phyloP scores from a whole-genome alignment of 2,329 filamentous ascomycete species.

The Fusarium neocosmosporiellum region DNA sequence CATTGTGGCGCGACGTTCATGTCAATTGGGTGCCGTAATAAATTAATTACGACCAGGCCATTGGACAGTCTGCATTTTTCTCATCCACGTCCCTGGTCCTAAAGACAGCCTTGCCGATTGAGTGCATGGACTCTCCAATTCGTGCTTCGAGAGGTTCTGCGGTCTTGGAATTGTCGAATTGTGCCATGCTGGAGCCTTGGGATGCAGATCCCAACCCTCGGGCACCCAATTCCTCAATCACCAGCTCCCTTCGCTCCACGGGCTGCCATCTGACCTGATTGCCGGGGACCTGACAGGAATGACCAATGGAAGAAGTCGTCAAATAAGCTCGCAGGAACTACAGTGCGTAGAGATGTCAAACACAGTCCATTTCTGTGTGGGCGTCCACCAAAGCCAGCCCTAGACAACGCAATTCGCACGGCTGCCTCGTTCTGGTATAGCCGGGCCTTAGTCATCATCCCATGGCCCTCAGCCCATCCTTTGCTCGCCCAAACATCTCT shows the following conservation, averaged over 20 bases:
- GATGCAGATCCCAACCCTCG: neutral
- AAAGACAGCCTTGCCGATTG: slow-evolving; percentile 17
- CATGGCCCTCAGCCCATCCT: slow-evolving; percentile 44
- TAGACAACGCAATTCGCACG: slow-evolving; percentile 44
- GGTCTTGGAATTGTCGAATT: neutral
- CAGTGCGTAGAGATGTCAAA: slow-evolving; percentile 1
- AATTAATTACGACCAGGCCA: slow-evolving; percentile 26
- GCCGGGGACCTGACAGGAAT: slow-evolving; percentile 18
- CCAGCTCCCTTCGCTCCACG: neutral
- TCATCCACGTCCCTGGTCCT: slow-evolving; percentile 7
- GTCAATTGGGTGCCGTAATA: slow-evolving; percentile 28
- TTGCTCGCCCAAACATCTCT: slow-evolving; percentile 44
- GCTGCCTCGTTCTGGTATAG: slow-evolving; percentile 40
- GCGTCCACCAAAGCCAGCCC: neutral
- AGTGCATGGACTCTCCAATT: slow-evolving; percentile 7
- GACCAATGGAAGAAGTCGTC: slow-evolving; percentile 38
- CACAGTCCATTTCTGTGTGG: slow-evolving; percentile 29
- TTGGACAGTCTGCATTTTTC: slow-evolving; percentile 16
- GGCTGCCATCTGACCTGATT: neutral
- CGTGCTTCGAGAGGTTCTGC: neutral
- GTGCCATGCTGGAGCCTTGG: neutral
- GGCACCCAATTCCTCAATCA: neutral
- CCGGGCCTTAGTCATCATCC: slow-evolving; percentile 48
- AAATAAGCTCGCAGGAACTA: slow-evolving; percentile 39
- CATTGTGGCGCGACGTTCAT: slow-evolving; percentile 34